phyloP scores from a whole-genome alignment of 176 grass and related monocot genomes.

The Aegilops longissima region DNA sequence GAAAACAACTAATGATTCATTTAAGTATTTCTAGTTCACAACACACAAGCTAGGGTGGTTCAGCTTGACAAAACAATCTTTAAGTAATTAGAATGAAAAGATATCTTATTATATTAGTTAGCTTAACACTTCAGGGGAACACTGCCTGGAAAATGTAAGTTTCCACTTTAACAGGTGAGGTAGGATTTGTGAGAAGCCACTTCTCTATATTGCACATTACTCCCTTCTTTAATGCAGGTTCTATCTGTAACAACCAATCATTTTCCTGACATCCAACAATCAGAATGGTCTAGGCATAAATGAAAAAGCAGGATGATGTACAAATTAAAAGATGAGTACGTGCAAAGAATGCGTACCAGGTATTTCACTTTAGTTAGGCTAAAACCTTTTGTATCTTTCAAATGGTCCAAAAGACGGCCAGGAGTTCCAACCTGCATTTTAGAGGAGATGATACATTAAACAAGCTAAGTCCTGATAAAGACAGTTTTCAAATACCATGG shows the following conservation, averaged over 20 bases:
- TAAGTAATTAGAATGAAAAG: not conserved
- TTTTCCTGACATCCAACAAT: not conserved
- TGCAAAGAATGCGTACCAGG: not conserved
- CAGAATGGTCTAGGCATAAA: not conserved
- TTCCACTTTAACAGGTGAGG: not conserved
- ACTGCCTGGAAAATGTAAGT: not conserved
- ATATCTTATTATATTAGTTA: not conserved
- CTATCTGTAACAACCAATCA: not conserved
- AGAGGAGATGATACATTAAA: slow-evolving; percentile 23
- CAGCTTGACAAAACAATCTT: not conserved
- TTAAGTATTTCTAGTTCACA: not conserved
- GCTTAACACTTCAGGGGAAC: not conserved
- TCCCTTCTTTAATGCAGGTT: not conserved
- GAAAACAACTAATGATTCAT: not conserved
- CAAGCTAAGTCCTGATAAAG: not conserved
- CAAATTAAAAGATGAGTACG: not conserved
- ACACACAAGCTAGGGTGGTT: not conserved
- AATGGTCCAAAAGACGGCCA: slow-evolving; percentile 30
- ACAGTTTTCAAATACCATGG: not conserved
- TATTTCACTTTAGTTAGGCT: slow-evolving; percentile 25
- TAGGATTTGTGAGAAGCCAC: not conserved
- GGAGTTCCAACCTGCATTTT: slow-evolving; percentile 80
- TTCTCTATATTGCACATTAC: not conserved
- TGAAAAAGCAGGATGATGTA: not conserved
- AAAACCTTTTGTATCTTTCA: slow-evolving; percentile 29